A percentile compares a stretch with the other conserved stretches of the same genome.
These are phyloP conservation scores for Komagataella pseudopastoris DNA, from an alignment of 805 yeast genomes.

Conservation along the genomic window DNA sequence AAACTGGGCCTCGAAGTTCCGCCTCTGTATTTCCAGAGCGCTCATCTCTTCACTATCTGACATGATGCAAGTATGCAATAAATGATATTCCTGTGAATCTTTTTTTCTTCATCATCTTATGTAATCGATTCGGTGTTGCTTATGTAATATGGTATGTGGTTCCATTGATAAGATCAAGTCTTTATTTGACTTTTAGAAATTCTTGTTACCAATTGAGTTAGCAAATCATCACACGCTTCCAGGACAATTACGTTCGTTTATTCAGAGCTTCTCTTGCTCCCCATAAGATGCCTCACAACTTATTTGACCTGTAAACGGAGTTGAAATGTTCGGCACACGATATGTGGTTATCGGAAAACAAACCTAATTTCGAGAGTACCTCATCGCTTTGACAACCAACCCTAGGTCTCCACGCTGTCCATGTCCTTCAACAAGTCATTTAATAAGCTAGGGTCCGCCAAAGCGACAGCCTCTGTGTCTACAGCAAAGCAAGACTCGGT, in stretches of 20 bases:
- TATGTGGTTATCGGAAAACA: background rate
- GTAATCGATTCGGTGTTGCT: background rate
- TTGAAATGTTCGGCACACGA: background rate
- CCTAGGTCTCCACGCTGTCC: background rate
- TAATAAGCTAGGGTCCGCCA: background rate
- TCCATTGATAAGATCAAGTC: no score
- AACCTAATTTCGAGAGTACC: background rate
- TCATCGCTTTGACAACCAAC: background rate
- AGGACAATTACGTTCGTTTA: background rate
- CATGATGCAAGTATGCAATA: background rate
- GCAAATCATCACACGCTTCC: background rate
- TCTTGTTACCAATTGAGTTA: background rate
- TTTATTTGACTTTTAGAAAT: background rate
- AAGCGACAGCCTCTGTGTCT: background rate
- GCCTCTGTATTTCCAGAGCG: conserved; percentile 25
- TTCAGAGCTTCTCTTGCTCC: background rate
- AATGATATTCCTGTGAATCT: background rate
- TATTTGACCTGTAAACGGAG: background rate
- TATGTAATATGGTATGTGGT: background rate
- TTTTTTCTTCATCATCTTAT: background rate
- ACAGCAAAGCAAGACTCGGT: background rate
- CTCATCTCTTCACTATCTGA: conserved; percentile 3
- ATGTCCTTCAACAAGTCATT: conserved; percentile 1
- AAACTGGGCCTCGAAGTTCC: conserved; percentile 31
- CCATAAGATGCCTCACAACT: background rate